These are phyloP conservation scores for Beauveria varroae DNA, from an alignment of 2,329 filamentous ascomycete genomes.

Conservation along the genomic window DNA sequence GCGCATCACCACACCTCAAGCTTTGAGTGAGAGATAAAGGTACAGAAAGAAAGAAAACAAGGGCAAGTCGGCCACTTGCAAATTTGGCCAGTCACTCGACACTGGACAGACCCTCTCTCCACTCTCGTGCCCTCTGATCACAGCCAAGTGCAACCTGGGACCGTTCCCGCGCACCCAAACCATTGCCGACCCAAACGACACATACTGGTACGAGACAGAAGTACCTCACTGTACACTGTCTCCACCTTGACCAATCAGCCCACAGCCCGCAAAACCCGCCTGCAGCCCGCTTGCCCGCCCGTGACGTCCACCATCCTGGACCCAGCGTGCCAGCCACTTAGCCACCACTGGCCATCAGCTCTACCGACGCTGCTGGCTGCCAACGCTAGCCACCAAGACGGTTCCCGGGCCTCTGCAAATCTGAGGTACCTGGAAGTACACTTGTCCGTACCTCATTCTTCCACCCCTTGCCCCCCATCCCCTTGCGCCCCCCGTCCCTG, in stretches of 20 bases:
- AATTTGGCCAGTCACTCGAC: too few species aligned
- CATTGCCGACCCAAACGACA: not conserved
- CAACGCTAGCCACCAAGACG: not conserved
- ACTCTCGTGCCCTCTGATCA: not conserved
- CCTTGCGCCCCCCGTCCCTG: too few species aligned
- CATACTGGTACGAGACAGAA: not conserved
- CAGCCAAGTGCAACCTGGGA: not conserved
- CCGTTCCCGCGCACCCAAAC: not conserved
- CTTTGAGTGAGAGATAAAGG: not conserved
- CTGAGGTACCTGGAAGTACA: not conserved
- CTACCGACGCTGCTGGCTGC: not conserved
- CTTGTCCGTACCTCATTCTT: not conserved
- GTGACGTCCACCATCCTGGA: constrained; percentile 3
- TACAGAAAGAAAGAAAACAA: not conserved
- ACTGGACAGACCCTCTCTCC: not conserved
- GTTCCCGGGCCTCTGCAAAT: not conserved
- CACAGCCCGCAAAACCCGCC: constrained; percentile 1
- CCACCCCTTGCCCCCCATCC: too few species aligned
- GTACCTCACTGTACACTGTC: not conserved
- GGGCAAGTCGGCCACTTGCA: not conserved
- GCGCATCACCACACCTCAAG: not conserved
- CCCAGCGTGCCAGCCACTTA: not conserved
- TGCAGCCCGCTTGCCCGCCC: not conserved
- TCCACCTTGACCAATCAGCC: not conserved
- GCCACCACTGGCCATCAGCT: not conserved